Conservation (phyloP, 106 monocot species). For the Dioscorea alata region DNA sequence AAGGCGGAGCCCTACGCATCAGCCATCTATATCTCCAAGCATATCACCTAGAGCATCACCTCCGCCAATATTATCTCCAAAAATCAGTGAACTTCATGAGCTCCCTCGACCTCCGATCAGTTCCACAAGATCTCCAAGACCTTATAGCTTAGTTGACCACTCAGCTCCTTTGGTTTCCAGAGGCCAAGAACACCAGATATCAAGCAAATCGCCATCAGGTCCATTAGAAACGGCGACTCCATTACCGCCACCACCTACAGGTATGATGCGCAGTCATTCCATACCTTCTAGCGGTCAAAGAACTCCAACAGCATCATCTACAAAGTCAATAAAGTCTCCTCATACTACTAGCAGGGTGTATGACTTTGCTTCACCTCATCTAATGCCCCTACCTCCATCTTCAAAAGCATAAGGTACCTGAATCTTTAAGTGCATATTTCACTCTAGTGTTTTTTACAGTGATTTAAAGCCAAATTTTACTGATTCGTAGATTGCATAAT, state of each 20-base stretch:
- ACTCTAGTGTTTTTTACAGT: no score
- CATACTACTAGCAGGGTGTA: slow-evolving; percentile 12
- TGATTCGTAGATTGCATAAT: no score
- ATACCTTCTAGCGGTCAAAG: slow-evolving; percentile 59
- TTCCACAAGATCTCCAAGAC: slow-evolving; percentile 10
- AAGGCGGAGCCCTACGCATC: slow-evolving; percentile 7
- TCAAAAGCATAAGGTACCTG: no score
- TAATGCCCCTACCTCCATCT: slow-evolving; percentile 12
- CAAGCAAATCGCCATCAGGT: slow-evolving; percentile 10
- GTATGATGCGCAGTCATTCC: slow-evolving; percentile 47
- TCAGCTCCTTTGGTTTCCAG: slow-evolving; percentile 47
- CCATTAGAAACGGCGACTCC: slow-evolving; percentile 28
- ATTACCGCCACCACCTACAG: slow-evolving; percentile 37
- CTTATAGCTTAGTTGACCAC: slow-evolving; percentile 35
- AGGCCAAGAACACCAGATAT: slow-evolving; percentile 11
- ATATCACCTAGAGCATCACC: slow-evolving; percentile 24
- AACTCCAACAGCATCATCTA: slow-evolving; percentile 6
- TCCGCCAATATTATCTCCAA: slow-evolving; percentile 34
- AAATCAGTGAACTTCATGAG: slow-evolving; percentile 61
- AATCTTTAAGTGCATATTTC: no score
- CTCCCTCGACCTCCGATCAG: slow-evolving; percentile 53
- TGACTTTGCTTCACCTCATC: slow-evolving; percentile 24
- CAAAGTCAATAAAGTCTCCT: slow-evolving; percentile 9
- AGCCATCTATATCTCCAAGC: slow-evolving; percentile 18
- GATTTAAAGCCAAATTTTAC: no score